Evolutionary conservation across 2,329 filamentous ascomycete species (phyloP).

Genomic region (Gnomoniopsis sp.): DNA sequence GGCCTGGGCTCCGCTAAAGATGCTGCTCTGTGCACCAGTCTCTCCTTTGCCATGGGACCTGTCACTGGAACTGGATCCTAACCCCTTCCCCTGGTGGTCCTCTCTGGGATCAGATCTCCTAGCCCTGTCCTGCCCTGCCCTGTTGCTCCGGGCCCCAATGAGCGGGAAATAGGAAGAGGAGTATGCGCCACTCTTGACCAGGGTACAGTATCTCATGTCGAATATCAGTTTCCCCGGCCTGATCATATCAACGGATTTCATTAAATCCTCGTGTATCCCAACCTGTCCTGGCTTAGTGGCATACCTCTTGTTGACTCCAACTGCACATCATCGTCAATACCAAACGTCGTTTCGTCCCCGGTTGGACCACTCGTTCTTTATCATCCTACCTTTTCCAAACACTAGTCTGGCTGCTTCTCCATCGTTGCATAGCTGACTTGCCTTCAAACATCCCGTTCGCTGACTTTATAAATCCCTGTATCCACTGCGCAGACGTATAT

Average conservation of each 20-base stretch:
- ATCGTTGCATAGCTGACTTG: not conserved
- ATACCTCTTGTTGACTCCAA: not conserved
- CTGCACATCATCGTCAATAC: not conserved
- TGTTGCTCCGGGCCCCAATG: conserved; percentile 14
- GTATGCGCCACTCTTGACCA: conserved; percentile 1
- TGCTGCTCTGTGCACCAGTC: not conserved
- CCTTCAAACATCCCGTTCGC: not conserved
- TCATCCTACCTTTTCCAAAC: not conserved
- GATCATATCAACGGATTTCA: conserved; percentile 13
- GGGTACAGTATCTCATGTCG: conserved; percentile 13
- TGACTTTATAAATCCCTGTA: not conserved
- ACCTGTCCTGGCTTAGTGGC: conserved; percentile 8
- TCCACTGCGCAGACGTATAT: not conserved
- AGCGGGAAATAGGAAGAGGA: conserved; percentile 15
- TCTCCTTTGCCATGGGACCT: not conserved
- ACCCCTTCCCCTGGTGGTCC: not conserved
- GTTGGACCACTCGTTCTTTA: conserved; percentile 1
- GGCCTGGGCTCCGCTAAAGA: not conserved
- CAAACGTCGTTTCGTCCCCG: not conserved
- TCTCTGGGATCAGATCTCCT: conserved; percentile 10
- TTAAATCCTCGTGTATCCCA: conserved; percentile 17
- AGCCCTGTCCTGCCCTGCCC: conserved; percentile 5
- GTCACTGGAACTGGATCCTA: not conserved
- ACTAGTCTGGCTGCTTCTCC: not conserved
- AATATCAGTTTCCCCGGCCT: conserved; percentile 13